Base-by-base conservation (phyloP, 495 filamentous ascomycete species). In the Neurospora sp. region DNA sequence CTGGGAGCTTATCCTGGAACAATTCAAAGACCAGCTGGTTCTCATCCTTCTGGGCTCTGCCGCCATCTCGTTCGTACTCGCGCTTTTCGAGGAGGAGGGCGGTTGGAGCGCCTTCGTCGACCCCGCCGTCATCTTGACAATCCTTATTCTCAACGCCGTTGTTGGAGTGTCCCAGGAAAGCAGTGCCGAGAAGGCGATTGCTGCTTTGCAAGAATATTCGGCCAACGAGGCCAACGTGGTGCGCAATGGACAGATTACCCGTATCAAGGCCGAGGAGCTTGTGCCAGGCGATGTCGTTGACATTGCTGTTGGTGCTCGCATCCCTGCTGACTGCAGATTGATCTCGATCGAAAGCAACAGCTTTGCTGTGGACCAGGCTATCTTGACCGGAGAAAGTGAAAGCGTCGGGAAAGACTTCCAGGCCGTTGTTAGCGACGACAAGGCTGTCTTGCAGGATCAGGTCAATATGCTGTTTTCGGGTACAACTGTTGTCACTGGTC, bases 51-150 rank as follows among this genome's bases (percentile, higher is more conserved):
- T 99, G 70, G 96, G 90, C 60, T 98, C 95, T 18, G 96, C 96
- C 6, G 93, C 89, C n/a, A 88, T 99, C 60, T 98, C 96, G 3
- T 98, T 99, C 76, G 88, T 96, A 27, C 84, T 99, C 70, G 96
- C 96, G 66, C 87, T 99, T 14, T 96, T 98, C 76, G 96, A 98
- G 81, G 93, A 95, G 69, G 92, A 91, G 69, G 93, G 94, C 72
- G 96, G 92, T 72, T 96, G 94, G 93, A 94, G 95, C 76, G 96
- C 95, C n/a, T 99, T 98, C 82, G 96, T 99, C 73, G 96, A 99
- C 84, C 96, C 96, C 40, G 90, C 87, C 75, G 96, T 99, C 81
- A 99, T 99, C 78, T 87, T 99, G 74, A 98, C 96, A 31, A 99
- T 99, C 80, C 86, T 99, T 44, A 90, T 99, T 76, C 89, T 99